Conservation (phyloP, 768 basidiomycete genomes). For the Terana coerulea region DNA sequence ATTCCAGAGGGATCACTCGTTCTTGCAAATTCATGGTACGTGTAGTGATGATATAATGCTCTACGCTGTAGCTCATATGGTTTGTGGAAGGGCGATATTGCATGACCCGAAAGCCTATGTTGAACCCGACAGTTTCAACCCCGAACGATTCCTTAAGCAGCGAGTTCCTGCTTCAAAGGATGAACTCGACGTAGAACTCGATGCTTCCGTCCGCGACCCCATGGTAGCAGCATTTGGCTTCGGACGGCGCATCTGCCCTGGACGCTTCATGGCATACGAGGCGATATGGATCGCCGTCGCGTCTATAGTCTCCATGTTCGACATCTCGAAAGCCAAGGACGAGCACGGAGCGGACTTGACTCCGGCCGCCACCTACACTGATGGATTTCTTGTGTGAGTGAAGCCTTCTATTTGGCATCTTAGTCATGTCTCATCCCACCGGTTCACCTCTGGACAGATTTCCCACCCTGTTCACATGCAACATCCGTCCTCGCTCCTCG, state of each 20-base stretch:
- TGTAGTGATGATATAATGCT: not conserved
- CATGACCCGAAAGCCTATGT: conserved; percentile 34
- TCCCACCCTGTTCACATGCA: conserved; percentile 17
- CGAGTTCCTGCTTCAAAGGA: not conserved
- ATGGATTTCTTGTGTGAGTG: conserved; percentile 12
- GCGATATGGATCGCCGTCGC: conserved; percentile 22
- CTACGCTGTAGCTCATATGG: not conserved
- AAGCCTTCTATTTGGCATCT: too few species aligned
- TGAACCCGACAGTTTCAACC: conserved; percentile 25
- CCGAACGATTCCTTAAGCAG: conserved; percentile 10
- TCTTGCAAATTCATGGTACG: conserved; percentile 28
- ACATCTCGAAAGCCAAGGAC: conserved; percentile 12
- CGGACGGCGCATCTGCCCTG: conserved; percentile 21
- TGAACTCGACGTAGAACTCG: conserved; percentile 5
- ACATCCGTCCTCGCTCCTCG: conserved; percentile 17
- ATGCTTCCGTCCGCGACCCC: conserved; percentile 9
- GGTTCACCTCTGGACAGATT: conserved; percentile 1
- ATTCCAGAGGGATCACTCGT: conserved; percentile 28
- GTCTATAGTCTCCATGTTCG: conserved; percentile 19
- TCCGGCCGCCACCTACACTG: conserved; percentile 3
- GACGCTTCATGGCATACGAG: conserved; percentile 21
- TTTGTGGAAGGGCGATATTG: conserved; percentile 35
- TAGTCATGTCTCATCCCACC: not conserved
- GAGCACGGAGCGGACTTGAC: conserved; percentile 8
- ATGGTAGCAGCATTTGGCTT: conserved; percentile 12